Percentiles rank a stretch among this genome's conserved stretches.
Evolutionary conservation across 192 early-diverging fungal species (phyloP).

Genomic region (Phycomyces blakesleeanus): DNA sequence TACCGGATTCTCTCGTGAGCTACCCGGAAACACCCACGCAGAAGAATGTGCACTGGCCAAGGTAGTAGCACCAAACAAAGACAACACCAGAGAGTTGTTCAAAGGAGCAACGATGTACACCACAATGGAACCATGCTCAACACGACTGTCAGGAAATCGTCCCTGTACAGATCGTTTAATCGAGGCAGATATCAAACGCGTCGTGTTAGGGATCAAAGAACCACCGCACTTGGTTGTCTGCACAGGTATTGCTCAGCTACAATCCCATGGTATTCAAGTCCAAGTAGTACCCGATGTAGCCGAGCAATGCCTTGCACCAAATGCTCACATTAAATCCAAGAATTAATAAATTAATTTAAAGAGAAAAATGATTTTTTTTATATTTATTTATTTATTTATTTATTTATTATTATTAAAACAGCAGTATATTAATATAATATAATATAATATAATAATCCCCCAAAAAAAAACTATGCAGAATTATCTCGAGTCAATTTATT

Average conservation of each 20-base stretch:
- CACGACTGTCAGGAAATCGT: conserved; percentile 62
- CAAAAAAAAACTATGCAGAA: too few relatives aligned
- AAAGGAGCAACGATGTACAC: conserved; percentile 77
- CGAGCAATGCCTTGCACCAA: conserved; percentile 70
- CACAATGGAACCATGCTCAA: conserved; percentile 96
- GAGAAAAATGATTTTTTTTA: too few relatives aligned
- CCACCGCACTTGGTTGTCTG: conserved; percentile 85
- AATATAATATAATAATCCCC: too few relatives aligned
- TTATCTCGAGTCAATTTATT: too few relatives aligned
- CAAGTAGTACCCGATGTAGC: conserved; percentile 66
- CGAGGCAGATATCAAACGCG: conserved; percentile 58
- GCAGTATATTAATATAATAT: too few relatives aligned
- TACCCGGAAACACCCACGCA: conserved; percentile 96
- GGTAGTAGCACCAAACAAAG: too few relatives aligned
- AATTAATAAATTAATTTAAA: too few relatives aligned
- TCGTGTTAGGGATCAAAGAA: conserved; percentile 87
- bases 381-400: too few relatives aligned
- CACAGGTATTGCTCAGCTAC: conserved; percentile 64
- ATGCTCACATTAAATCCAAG: conserved; percentile 50
- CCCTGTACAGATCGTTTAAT: conserved; percentile 78
- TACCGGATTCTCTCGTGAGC: conserved; percentile 88
- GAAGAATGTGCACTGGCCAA: conserved; percentile 88
- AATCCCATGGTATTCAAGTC: conserved; percentile 71
- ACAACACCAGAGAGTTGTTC: conserved; percentile 12
- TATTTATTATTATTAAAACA: too few relatives aligned